phyloP scores from a whole-genome alignment of 495 filamentous ascomycete genomes.

The Aspergillus ellipticus region DNA sequence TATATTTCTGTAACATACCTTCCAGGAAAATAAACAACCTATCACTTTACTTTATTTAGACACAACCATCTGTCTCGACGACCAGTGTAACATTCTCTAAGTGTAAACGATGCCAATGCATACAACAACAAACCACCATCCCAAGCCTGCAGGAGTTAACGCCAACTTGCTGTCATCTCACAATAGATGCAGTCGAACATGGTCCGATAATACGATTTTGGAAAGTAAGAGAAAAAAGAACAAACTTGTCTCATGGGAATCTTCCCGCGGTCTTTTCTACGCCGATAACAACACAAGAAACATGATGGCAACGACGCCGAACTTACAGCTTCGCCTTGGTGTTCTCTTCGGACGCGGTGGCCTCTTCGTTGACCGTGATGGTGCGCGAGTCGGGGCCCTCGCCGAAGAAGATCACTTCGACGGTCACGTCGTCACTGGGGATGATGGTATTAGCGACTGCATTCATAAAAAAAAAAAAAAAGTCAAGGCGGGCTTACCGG shows the following conservation, averaged over 20 bases:
- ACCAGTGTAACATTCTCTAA: background rate
- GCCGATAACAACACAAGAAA: background rate
- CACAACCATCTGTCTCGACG: background rate
- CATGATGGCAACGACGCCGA: background rate
- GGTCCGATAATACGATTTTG: background rate
- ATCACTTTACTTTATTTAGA: background rate
- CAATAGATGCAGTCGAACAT: background rate
- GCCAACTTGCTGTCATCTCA: background rate
- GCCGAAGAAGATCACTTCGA: slow-evolving; percentile 98
- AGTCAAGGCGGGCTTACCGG: slow-evolving; percentile 50
- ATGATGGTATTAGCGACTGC: slow-evolving; percentile 8
- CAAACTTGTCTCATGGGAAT: slow-evolving; percentile 1
- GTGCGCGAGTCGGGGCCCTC: slow-evolving; percentile 69
- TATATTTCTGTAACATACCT: background rate
- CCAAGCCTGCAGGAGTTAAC: slow-evolving; percentile 1
- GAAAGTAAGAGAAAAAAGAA: background rate
- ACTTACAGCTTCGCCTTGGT: slow-evolving; percentile 57
- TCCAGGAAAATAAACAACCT: background rate
- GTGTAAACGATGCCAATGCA: background rate
- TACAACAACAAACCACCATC: background rate
- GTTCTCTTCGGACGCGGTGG: slow-evolving; percentile 59
- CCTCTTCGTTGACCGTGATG: slow-evolving; percentile 80
- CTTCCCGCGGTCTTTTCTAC: background rate
- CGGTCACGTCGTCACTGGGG: slow-evolving; percentile 83
- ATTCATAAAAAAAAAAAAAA: background rate